phyloP scores from a whole-genome alignment of 352 stramenopile genomes.

The Pythium phragmitis region DNA sequence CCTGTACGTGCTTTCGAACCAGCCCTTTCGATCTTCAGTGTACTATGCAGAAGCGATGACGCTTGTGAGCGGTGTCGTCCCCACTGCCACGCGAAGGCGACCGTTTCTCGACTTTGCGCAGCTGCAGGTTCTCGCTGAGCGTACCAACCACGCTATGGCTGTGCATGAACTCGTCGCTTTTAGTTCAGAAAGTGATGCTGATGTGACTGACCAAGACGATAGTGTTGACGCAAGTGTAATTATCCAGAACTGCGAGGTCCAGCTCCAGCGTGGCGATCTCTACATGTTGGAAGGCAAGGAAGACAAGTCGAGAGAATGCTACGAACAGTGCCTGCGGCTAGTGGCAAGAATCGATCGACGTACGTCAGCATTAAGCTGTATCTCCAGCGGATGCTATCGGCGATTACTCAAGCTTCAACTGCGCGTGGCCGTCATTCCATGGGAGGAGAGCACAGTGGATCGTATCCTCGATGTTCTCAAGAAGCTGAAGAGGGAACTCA shows the following conservation, averaged over 20 bases:
- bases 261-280: slow-evolving; percentile 20
- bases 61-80: slow-evolving; percentile 60
- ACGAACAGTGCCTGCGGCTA: slow-evolving; percentile 4
- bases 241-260: slow-evolving; percentile 20
- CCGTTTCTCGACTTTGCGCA: slow-evolving; percentile 70
- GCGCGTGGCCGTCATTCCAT: slow-evolving; percentile 12
- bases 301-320: neutral
- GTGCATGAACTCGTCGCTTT: slow-evolving; percentile 43
- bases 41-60: slow-evolving; percentile 72
- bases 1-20: slow-evolving; percentile 47
- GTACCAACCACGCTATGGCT: slow-evolving; percentile 44
- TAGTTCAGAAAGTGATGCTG: neutral
- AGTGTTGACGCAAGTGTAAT: slow-evolving; percentile 11
- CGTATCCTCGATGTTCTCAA: slow-evolving; percentile 42
- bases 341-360: neutral
- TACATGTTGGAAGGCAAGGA: slow-evolving; percentile 16
- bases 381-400: slow-evolving; percentile 45
- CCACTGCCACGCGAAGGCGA: slow-evolving; percentile 47
- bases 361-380: slow-evolving; percentile 11
- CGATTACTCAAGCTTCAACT: slow-evolving; percentile 42
- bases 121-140: slow-evolving; percentile 50
- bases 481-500: slow-evolving; percentile 42
- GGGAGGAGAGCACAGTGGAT: slow-evolving; percentile 30
- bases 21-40: slow-evolving; percentile 54
- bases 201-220: neutral